These are phyloP conservation scores for Suillus fuscotomentosus DNA, from an alignment of 768 basidiomycete genomes.

Conservation along the genomic window DNA sequence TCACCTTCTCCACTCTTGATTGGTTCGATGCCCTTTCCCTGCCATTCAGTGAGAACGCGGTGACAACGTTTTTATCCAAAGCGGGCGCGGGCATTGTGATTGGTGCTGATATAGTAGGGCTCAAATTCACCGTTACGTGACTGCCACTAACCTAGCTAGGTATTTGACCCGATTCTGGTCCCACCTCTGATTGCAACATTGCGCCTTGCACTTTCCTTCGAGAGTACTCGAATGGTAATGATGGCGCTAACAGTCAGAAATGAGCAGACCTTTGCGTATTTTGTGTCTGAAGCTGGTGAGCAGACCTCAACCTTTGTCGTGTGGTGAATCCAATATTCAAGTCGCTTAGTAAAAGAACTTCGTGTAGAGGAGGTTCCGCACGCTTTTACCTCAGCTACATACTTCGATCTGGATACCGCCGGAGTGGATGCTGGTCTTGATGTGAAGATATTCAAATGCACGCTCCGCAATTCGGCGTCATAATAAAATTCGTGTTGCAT, in stretches of 20 bases:
- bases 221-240: constrained; percentile 18
- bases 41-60: constrained; percentile 14
- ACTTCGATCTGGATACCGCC: constrained; percentile 23
- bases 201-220: constrained; percentile 24
- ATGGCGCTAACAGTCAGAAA: constrained; percentile 54
- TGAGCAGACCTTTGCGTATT: constrained; percentile 45
- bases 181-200: constrained; percentile 54
- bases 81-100: constrained; percentile 57
- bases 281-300: constrained; percentile 38
- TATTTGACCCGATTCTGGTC: constrained; percentile 65
- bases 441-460: constrained; percentile 48
- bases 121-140: not conserved
- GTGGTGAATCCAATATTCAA: constrained; percentile 1
- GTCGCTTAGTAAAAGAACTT: constrained; percentile 20
- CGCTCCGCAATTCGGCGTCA: not conserved
- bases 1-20: constrained; percentile 52
- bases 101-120: constrained; percentile 65
- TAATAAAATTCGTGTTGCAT: not conserved
- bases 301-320: not conserved
- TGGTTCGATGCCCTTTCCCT: constrained; percentile 60
- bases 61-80: constrained; percentile 37
- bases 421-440: constrained; percentile 33
- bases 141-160: constrained; percentile 36
- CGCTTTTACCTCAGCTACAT: constrained; percentile 8
- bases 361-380: constrained; percentile 27